Conservation (phyloP, 257 asterid genomes). For the Fraxinus americana region DNA sequence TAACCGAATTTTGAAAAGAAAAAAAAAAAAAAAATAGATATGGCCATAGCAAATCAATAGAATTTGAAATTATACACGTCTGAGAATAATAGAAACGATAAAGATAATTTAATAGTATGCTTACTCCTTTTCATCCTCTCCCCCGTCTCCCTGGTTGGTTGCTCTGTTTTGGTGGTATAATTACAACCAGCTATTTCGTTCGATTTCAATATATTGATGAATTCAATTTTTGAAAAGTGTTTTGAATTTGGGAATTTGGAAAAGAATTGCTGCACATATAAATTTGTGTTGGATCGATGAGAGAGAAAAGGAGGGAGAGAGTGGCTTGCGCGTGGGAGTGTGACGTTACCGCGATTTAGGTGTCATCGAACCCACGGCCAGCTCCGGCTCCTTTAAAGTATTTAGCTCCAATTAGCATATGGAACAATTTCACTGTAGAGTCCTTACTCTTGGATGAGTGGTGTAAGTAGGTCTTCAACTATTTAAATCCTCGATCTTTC, state of each 20-base stretch:
- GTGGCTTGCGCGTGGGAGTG: conserved; percentile 30
- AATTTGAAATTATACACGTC: conserved; percentile 7
- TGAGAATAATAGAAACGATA: background rate
- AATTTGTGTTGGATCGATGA: conserved; percentile 15
- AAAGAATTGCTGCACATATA: background rate
- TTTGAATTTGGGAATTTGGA: conserved; percentile 10
- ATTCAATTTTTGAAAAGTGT: conserved; percentile 21
- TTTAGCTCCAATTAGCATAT: background rate
- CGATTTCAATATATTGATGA: background rate
- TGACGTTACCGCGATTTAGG: conserved; percentile 20
- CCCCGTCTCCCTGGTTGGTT: conserved; percentile 16
- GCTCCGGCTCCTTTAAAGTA: background rate
- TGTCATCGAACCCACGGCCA: conserved; percentile 6
- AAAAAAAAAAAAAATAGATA: background rate
- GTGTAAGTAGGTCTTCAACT: background rate
- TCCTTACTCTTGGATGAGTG: background rate
- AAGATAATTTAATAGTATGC: background rate
- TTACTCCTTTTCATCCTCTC: conserved; percentile 19
- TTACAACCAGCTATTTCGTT: background rate
- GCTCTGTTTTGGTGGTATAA: background rate
- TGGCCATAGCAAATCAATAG: background rate
- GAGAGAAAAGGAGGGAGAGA: conserved; percentile 30
- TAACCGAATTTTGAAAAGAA: background rate
- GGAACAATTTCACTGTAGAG: background rate
- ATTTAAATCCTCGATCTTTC: background rate